Base-by-base conservation (phyloP, 108 stramenopile genomes). In the Skeletonema grethae region DNA sequence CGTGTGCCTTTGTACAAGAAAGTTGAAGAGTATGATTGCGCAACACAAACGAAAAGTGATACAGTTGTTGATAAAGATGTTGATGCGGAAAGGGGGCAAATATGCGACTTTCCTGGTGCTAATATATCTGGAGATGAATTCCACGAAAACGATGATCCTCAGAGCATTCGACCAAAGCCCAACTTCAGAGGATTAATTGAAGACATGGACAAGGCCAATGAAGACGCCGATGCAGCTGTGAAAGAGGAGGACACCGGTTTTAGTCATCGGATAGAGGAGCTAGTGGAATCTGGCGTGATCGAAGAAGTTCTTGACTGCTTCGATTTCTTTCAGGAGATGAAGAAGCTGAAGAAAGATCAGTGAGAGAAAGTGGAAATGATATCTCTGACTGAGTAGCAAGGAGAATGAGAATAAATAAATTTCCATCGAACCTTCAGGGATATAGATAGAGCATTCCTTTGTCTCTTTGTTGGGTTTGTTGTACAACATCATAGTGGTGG, bases 241-340 rank as follows among this genome's bases (percentile, higher is more conserved):
- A 32, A 32, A 16, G 60, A 0, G 4, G 7, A 61, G 34, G 60
- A 35, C 32, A 61, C 18, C 16, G 60, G 16, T 29, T 20, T 61
- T 8, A 35, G 8, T 11, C 32, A 36, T 32, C 60, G 50, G 22
- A 10, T 53, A 20, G 8, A 53, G 20, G 50, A 53, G 8, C 50
- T 53, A 3, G 50, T 61, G 6, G 60, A 61, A 32, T 35, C 38
- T 20, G 60, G 60, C 22, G 34, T 61, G 11, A 61, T 61, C 5
- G 60, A 61, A 0, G 35, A 61, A 61, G 35, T 61, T 32, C 38
- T 35, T 35, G 60, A 61, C 18, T 61, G 35, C 32, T 35, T 61
- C 35, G 34, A 35, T 24, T 61, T 32, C 60, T 61, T 35, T 10
- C 60, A 61, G 60, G 35, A 13, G 60, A 61, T 31, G 60, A 61